Percentiles rank a stretch among this genome's conserved stretches.
These are phyloP conservation scores for Solanum sparsipilum DNA, from an alignment of 257 asterid genomes.

Conservation along the genomic window DNA sequence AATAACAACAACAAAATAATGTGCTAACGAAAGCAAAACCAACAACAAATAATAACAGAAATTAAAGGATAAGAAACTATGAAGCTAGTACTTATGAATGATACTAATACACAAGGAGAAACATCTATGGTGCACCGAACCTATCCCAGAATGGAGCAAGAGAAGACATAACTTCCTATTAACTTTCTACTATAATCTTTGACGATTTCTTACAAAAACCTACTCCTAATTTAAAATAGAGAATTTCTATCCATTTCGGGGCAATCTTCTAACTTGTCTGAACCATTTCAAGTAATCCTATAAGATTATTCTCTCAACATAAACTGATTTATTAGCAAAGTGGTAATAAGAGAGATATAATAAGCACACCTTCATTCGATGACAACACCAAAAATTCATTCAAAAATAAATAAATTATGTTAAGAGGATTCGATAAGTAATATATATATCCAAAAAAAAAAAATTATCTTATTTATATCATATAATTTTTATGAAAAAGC, in stretches of 20 bases:
- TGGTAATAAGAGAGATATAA: background rate
- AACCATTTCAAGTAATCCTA: background rate
- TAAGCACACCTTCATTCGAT: background rate
- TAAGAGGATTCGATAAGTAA: background rate
- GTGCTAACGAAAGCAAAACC: background rate
- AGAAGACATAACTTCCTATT: background rate
- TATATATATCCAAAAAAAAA: background rate
- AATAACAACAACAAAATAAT: background rate
- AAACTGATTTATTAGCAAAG: background rate
- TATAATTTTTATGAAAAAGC: no score
- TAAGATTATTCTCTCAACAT: background rate
- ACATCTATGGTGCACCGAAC: background rate
- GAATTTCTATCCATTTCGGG: background rate
- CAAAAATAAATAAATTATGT: background rate
- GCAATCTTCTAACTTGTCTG: background rate
- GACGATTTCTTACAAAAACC: background rate
- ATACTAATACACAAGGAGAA: background rate
- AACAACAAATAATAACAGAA: background rate
- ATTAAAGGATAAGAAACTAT: background rate
- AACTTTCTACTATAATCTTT: background rate
- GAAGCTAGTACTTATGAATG: background rate
- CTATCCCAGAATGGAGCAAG: background rate
- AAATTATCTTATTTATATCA: background rate
- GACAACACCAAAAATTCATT: background rate
- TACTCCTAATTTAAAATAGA: background rate